Conservation (phyloP, 495 filamentous ascomycete genomes). For the Daldinia vernicosa region DNA sequence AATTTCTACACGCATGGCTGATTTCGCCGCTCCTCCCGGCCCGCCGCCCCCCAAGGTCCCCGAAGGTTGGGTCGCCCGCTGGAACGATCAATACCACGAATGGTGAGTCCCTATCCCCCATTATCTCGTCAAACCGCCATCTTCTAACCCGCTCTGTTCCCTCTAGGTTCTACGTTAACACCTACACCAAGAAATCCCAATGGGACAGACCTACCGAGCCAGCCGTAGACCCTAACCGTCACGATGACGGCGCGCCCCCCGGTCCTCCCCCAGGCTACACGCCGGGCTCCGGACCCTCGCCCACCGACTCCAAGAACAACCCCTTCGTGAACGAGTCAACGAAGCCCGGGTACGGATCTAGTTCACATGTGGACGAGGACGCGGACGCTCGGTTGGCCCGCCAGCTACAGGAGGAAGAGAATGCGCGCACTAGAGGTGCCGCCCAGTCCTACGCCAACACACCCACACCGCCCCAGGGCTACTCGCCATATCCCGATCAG, state of each 20-base stretch:
- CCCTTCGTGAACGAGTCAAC: constrained; percentile 71
- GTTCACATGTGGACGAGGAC: constrained; percentile 54
- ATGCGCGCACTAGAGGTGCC: constrained; percentile 66
- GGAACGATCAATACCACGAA: constrained; percentile 78
- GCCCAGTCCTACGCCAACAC: constrained; percentile 56
- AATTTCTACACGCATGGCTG: constrained; percentile 56
- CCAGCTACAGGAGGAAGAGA: constrained; percentile 83
- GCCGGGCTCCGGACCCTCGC: constrained; percentile 50
- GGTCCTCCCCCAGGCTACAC: constrained; percentile 74
- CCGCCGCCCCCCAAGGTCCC: constrained; percentile 90
- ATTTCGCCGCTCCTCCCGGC: constrained; percentile 74
- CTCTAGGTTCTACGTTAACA: constrained; percentile 86
- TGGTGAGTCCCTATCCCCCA: constrained; percentile 61
- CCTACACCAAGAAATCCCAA: constrained; percentile 83
- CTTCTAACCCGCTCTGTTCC: neutral
- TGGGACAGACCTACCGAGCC: constrained; percentile 81
- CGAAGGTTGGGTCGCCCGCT: constrained; percentile 86
- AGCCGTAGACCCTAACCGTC: constrained; percentile 55
- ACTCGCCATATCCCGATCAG: constrained; percentile 45
- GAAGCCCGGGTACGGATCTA: constrained; percentile 37
- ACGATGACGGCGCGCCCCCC: constrained; percentile 51
- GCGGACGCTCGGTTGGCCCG: constrained; percentile 79
- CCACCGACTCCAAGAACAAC: constrained; percentile 65
- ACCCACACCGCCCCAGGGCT: constrained; percentile 10
- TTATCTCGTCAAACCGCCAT: neutral